These are phyloP conservation scores for Ceratocystiopsis sp. DNA, from an alignment of 2,329 filamentous ascomycete genomes.

Conservation along the genomic window DNA sequence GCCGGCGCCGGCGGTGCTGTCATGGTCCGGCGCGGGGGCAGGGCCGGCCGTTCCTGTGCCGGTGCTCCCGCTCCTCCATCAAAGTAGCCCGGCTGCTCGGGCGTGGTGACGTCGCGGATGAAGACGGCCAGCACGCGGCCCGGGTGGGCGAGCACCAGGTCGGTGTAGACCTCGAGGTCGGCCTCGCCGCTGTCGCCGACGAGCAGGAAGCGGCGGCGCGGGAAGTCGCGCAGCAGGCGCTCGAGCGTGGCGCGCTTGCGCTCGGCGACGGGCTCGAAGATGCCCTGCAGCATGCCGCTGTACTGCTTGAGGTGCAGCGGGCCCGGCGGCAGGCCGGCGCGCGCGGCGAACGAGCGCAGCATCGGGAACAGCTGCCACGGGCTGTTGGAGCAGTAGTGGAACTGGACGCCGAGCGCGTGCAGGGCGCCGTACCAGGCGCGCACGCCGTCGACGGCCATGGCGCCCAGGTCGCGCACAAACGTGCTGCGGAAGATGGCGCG, in stretches of 20 bases:
- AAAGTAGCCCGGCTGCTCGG: slow-evolving; percentile 58
- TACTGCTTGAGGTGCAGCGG: slow-evolving; percentile 96
- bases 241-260: slow-evolving; percentile 80
- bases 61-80: slow-evolving; percentile 35
- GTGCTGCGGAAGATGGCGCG: slow-evolving; percentile 94
- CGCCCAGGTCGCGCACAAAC: slow-evolving; percentile 70
- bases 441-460: slow-evolving; percentile 74
- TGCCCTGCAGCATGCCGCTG: slow-evolving; percentile 89
- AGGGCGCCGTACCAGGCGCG: slow-evolving; percentile 75
- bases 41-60: slow-evolving; percentile 1
- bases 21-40: slow-evolving; percentile 7
- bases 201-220: slow-evolving; percentile 71
- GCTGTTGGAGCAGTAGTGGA: slow-evolving; percentile 98
- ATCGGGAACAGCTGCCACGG: slow-evolving; percentile 96
- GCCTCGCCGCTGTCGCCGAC: slow-evolving; percentile 94
- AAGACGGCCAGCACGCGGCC: slow-evolving; percentile 74
- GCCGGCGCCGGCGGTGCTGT: slow-evolving; percentile 16
- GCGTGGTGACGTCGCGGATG: slow-evolving; percentile 87
- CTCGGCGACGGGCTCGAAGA: slow-evolving; percentile 94
- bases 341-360: slow-evolving; percentile 66
- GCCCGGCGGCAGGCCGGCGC: slow-evolving; percentile 65
- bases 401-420: slow-evolving; percentile 61
- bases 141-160: slow-evolving; percentile 72
- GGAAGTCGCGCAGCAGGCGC: slow-evolving; percentile 75
- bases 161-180: slow-evolving; percentile 92